Evolutionary conservation across 1,284 basidiomycete species (phyloP).

Genomic region (Agroathelia rolfsii): DNA sequence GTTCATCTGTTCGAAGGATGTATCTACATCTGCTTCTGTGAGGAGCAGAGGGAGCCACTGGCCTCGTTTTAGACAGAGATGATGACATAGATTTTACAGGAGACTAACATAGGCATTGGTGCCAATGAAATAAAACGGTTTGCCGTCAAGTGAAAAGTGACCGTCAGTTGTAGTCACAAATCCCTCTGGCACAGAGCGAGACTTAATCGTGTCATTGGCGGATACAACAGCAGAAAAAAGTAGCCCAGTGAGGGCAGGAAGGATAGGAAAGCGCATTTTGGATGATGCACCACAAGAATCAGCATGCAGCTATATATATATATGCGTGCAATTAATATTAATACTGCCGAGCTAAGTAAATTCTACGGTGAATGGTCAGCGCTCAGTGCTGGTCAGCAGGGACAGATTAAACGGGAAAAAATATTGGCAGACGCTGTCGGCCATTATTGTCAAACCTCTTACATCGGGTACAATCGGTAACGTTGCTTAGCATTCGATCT

Average conservation of each 20-base stretch:
- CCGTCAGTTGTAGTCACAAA: constrained; percentile 35
- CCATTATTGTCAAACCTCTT: too few species aligned
- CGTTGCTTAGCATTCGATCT: too few species aligned
- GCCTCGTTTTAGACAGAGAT: neutral
- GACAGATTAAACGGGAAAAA: too few species aligned
- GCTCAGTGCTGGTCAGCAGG: too few species aligned
- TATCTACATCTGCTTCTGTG: constrained; percentile 45
- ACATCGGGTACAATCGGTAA: too few species aligned
- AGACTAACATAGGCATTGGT: constrained; percentile 45
- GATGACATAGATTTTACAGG: neutral
- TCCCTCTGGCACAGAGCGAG: constrained; percentile 16
- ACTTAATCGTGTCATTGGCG: neutral
- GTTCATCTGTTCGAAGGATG: constrained; percentile 46
- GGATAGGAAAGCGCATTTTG: neutral
- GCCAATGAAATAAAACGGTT: constrained; percentile 44
- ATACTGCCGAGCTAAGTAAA: too few species aligned
- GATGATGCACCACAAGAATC: neutral
- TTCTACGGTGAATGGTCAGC: too few species aligned
- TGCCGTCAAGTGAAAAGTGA: constrained; percentile 35
- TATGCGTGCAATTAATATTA: too few species aligned
- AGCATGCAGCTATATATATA: neutral
- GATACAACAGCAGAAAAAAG: neutral
- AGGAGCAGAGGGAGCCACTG: constrained; percentile 52
- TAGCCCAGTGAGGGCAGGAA: neutral
- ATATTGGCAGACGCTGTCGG: too few species aligned